phyloP scores from a whole-genome alignment of 2,329 filamentous ascomycete genomes.

The Shiraia bambusicola region DNA sequence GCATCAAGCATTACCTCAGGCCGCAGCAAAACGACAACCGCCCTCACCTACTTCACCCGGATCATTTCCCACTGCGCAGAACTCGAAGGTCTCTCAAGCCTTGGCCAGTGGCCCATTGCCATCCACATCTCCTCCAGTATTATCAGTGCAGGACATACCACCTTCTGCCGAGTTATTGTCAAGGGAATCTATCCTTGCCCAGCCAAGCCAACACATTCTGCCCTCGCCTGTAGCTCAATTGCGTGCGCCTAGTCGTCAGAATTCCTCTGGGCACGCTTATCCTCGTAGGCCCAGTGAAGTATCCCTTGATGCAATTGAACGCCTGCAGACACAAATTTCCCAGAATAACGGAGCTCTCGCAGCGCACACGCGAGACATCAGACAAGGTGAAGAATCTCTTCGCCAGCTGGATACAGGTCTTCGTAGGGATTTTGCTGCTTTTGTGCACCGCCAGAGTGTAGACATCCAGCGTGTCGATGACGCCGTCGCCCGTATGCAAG shows the following conservation, averaged over 20 bases:
- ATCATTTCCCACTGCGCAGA: conserved; percentile 19
- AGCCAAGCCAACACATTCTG: conserved; percentile 18
- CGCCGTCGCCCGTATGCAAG: conserved; percentile 42
- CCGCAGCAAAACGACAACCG: conserved; percentile 18
- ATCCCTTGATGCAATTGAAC: conserved; percentile 45
- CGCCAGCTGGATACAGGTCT: conserved; percentile 40
- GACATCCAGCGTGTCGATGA: conserved; percentile 46
- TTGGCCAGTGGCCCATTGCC: conserved; percentile 17
- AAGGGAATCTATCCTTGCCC: conserved; percentile 13
- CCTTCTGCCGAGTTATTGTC: conserved; percentile 14
- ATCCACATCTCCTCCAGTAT: conserved; percentile 18
- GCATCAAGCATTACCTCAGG: conserved; percentile 21
- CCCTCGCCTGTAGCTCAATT: conserved; percentile 15
- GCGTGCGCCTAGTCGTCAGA: conserved; percentile 15
- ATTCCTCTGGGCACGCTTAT: conserved; percentile 31
- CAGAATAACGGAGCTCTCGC: conserved; percentile 46
- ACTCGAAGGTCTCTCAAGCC: conserved; percentile 15
- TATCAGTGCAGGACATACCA: conserved; percentile 18
- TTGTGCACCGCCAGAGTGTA: conserved; percentile 29
- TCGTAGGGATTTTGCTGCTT: conserved; percentile 40
- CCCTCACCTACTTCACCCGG: conserved; percentile 17
- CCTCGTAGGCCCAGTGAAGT: conserved; percentile 34
- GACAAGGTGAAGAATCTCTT: conserved; percentile 29
- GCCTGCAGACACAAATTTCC: conserved; percentile 52
- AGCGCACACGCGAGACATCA: conserved; percentile 36